Evolutionary conservation across 768 basidiomycete genomes (phyloP), one percentile per base, ranked within the genome.

Genomic region (Podaxis sp.): DNA sequence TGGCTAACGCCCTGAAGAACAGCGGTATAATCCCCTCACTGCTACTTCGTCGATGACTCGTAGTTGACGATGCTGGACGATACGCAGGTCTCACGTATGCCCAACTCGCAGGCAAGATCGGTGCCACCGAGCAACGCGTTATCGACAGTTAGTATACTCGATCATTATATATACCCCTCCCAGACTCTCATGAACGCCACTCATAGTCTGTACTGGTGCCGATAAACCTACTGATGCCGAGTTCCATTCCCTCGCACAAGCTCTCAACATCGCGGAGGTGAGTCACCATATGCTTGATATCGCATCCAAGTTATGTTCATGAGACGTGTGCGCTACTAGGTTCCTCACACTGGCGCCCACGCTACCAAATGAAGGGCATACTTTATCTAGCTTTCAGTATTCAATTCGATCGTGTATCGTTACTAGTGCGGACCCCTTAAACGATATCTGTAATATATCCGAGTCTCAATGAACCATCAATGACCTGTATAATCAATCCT

Each of bases 171-270:
- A 36, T 5, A 8, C 11, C 15, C n/a, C 49, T 54, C 3, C n/a
- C 33, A n/a, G 33, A 13, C 29, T 22, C 40, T 50, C n/a, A 55
- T 49, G 3, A 58, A 55, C 11, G 9, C 29, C 40, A 11, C 27
- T 27, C 40, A n/a, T 59, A 88, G 88, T 89, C 66, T 78, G 82
- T 71, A 76, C 76, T 11, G 85, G 80, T 6, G 65, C 19, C 0
- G 40, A 13, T 3, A 79, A 67, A 61, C 80, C 87, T 13, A 82
- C 81, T 8, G 64, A 72, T 7, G 62, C 66, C 0, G 88, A 89
- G 66, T 88, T 86, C 72, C 70, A 75, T 38, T 69, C 70, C 25
- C 75, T 89, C 61, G 81, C 84, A 0, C 8, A 11, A 0, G 79
- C 68, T 2, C 74, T 89, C 22, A 73, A 69, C 17, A 77, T 87